Base-by-base conservation (phyloP, 2,329 filamentous ascomycete species). In the Coniosporium tulheliwenetii region DNA sequence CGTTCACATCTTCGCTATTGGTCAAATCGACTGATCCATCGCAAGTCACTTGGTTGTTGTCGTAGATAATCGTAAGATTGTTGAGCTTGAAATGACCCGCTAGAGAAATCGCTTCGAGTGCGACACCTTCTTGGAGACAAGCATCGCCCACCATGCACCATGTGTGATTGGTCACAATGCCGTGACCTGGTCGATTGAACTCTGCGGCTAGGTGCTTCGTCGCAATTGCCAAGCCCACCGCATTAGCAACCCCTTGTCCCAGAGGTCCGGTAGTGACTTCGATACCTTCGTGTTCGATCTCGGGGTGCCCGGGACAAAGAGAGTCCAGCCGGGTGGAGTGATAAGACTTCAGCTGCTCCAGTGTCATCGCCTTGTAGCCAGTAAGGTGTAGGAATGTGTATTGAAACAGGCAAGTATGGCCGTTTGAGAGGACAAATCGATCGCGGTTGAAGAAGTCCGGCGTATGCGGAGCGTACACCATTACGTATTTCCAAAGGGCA, bases 41-140 rank as follows among this genome's bases (percentile, higher is more conserved):
- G 48, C 72, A 76, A 5, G 71, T 75, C 38, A 77, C 60, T 48
- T 73, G 67, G 51, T 77, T 76, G 54, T 77, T 76, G 47, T 77
- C 73, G 46, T 77, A 77, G 37, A 75, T 68, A 19, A 77, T 54
- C 3, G 65, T 66, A 1, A 77, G 55, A 51, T 77, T 77, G 55
- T 70, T 67, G 8, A 77, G 58, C 45, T 61, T 64, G 52, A 65
- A 63, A 50, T 75, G 70, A 1, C 72, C 73, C 5, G 72, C 72
- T 5, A 75, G 63, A 3, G 66, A 66, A 38, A 77, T 66, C 0
- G 73, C 67, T 50, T 77, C 74, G 2, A 75, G 19, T 26, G 19
- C 66, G 1, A 77, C 71, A 26, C 73, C 73, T 51, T 77, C 73
- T 47, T 73, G 69, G 13, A 77, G 56, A 48, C 73, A 76, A 5